These are phyloP conservation scores for Cercophora samala DNA, from an alignment of 495 filamentous ascomycete genomes.

Conservation along the genomic window DNA sequence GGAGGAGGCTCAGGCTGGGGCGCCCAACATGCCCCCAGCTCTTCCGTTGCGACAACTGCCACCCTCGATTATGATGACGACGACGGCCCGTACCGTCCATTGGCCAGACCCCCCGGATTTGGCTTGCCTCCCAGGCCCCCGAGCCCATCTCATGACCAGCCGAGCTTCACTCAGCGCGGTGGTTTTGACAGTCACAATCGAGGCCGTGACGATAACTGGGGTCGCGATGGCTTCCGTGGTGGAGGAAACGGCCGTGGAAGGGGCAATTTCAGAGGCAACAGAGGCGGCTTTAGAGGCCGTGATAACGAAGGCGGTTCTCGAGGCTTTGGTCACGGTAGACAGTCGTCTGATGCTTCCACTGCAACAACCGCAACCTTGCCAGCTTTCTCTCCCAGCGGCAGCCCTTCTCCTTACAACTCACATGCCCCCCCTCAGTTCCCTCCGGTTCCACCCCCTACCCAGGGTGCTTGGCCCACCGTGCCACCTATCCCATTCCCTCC, in stretches of 20 bases:
- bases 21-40: constrained; percentile 38
- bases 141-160: constrained; percentile 29
- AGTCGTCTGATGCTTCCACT: constrained; percentile 54
- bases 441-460: background rate
- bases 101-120: constrained; percentile 59
- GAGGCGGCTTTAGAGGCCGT: background rate
- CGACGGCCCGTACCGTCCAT: constrained; percentile 64
- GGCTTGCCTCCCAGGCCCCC: constrained; percentile 45
- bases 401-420: background rate
- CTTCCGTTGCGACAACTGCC: constrained; percentile 12
- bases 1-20: constrained; percentile 16
- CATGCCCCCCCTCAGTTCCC: background rate
- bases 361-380: constrained; percentile 55
- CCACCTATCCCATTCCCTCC: background rate
- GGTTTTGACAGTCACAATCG: background rate
- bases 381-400: constrained; percentile 4
- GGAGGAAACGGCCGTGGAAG: constrained; percentile 36
- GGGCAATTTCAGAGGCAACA: constrained; percentile 30
- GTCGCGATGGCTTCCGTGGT: constrained; percentile 40
- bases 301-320: background rate
- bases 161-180: background rate
- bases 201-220: background rate
- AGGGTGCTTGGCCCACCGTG: background rate
- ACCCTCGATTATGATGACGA: constrained; percentile 56
- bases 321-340: background rate